Base-by-base conservation (phyloP, 306 rosid species). In the Trifolium subterraneum region DNA sequence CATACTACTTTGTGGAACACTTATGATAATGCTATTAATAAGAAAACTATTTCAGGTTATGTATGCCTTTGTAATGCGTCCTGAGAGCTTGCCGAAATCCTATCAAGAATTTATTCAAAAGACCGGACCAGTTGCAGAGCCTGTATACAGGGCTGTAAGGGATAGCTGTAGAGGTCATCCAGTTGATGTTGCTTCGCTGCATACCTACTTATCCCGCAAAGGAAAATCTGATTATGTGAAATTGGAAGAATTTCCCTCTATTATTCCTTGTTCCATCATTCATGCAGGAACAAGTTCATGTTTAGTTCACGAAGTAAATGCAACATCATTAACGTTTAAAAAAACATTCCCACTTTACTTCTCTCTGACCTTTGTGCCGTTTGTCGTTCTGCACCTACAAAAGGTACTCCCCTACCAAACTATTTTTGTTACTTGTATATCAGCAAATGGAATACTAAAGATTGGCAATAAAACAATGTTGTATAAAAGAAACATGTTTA, bases 21-120 rank as follows among this genome's bases (percentile, higher is more conserved):
- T 42, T 71, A 12, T 64, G 10, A 9, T 47, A 62, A 60, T 82
- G 68, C 23, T 66, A 75, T 63, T 48, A 8, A 68, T 70, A 42
- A 39, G 23, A 39, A 18, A 45, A 15, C 33, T 64, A 65, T 82
- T 80, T 81, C 89, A 94, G 98, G 94, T 94, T 80, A 91, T 94
- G 97, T 94, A 94, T 74, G 77, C 91, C 69, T 94, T 94, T 88
- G 98, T 94, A 71, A 94, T 94, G 98, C 97, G 94, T 69, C 98
- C 97, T 42, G 98, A 91, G 87, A 91, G 94, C 86, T 85, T 94
- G 87, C 98, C 97, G 15, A 91, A 94, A 80, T 61, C 97, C 69
- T 94, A 94, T 83, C 93, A 86, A 70, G 97, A 94, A 31, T 93
- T 93, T 66, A 91, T 94, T 71, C 98, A 91, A 72, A 94, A 91